Percentiles rank a stretch among this genome's conserved stretches.
Evolutionary conservation across 139 green algal genomes (phyloP).

Genomic region (Volvox reticuliferus): DNA sequence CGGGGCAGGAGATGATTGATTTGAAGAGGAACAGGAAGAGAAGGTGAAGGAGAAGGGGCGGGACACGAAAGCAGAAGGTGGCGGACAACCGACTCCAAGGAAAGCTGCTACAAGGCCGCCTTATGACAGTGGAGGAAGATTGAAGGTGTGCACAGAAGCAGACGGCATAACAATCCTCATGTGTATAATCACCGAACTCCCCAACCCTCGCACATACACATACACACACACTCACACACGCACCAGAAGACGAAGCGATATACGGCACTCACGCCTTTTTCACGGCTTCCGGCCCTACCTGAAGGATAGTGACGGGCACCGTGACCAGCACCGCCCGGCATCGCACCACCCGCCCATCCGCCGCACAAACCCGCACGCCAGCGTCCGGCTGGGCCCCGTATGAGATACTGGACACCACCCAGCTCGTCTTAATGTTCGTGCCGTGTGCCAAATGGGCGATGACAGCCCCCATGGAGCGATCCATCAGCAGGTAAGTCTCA

Average conservation of each 20-base stretch:
- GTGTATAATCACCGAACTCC: no score
- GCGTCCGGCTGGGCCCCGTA: slow-evolving; percentile 41
- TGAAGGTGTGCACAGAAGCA: no score
- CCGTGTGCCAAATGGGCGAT: slow-evolving; percentile 63
- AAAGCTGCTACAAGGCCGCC: no score
- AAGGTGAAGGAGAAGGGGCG: slow-evolving; percentile 71
- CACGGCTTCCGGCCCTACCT: no score
- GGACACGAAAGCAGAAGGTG: not conserved
- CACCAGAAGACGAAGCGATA: no score
- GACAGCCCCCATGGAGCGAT: slow-evolving; percentile 70
- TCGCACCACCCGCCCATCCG: slow-evolving; percentile 37
- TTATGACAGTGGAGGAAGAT: no score
- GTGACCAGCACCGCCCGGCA: slow-evolving; percentile 66
- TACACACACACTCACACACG: no score
- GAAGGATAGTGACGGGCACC: slow-evolving; percentile 64
- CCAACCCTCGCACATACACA: no score
- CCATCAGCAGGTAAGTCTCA: slow-evolving; percentile 86
- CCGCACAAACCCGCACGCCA: not conserved
- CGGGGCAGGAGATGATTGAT: no score
- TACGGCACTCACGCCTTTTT: no score
- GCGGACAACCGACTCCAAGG: not conserved
- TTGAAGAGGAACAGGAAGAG: no score
- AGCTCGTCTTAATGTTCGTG: slow-evolving; percentile 56
- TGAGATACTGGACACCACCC: slow-evolving; percentile 59
- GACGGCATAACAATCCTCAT: no score